phyloP scores from a whole-genome alignment of 2,329 filamentous ascomycete species.

The Colletotrichum camelliae region DNA sequence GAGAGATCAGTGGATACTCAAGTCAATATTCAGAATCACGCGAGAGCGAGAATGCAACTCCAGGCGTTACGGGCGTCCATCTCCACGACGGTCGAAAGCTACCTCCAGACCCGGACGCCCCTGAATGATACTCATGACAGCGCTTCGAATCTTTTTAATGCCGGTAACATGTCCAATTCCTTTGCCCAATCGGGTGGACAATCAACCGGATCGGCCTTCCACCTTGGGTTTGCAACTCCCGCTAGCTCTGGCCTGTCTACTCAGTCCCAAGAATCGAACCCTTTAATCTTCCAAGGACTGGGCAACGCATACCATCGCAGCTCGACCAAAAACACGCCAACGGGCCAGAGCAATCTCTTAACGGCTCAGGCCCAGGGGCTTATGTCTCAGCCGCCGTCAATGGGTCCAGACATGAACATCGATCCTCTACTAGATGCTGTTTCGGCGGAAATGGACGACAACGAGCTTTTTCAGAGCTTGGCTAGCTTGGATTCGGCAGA shows the following conservation, averaged over 20 bases:
- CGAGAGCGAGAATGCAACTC: not conserved
- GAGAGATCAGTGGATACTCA: not conserved
- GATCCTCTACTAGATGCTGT: not conserved
- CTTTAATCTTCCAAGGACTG: not conserved
- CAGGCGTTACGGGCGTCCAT: not conserved
- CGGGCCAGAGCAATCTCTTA: not conserved
- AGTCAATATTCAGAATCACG: not conserved
- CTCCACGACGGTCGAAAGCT: not conserved
- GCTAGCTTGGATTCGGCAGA: not conserved
- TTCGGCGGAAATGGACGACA: not conserved
- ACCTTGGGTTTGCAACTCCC: not conserved
- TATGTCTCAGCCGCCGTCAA: not conserved
- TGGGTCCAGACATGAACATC: not conserved
- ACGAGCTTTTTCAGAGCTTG: not conserved
- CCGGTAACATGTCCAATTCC: not conserved
- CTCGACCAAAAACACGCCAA: not conserved
- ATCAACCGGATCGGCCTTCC: not conserved
- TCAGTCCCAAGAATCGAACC: not conserved
- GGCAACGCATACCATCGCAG: not conserved
- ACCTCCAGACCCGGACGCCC: not conserved
- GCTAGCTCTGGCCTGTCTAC: not conserved
- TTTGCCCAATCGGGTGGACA: not conserved
- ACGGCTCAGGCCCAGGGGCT: not conserved
- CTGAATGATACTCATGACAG: not conserved
- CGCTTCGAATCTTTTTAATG: not conserved